Evolutionary conservation across 306 rosid species (phyloP).

Genomic region (Pterocarpus santalinus): DNA sequence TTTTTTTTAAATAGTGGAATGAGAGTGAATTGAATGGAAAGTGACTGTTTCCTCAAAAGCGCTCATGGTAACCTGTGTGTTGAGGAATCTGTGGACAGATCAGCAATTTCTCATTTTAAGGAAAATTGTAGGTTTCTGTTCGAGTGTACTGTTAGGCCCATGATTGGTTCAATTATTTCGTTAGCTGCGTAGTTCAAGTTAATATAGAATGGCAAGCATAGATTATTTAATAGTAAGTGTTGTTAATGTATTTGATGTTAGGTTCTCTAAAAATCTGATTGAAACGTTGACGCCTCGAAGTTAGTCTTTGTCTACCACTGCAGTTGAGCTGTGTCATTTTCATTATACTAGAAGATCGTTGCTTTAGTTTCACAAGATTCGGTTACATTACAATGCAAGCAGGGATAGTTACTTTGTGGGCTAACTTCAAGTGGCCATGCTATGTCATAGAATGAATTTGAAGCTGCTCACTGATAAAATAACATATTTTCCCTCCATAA

Average conservation of each 20-base stretch:
- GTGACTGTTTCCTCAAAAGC: neutral
- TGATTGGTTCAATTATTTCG: neutral
- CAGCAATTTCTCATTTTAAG: neutral
- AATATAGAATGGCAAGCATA: neutral
- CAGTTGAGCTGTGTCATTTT: slow-evolving; percentile 4
- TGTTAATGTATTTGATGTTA: slow-evolving; percentile 7
- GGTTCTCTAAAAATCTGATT: slow-evolving; percentile 10
- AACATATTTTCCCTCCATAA: neutral
- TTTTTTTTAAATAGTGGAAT: neutral
- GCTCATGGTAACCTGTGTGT: neutral
- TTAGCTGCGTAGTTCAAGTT: slow-evolving; percentile 16
- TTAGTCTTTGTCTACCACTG: neutral
- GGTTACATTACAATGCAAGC: slow-evolving; percentile 2
- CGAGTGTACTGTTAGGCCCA: neutral
- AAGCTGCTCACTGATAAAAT: neutral
- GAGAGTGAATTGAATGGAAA: slow-evolving; percentile 17
- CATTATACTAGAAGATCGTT: neutral
- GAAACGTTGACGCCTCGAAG: neutral
- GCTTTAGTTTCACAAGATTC: slow-evolving; percentile 8
- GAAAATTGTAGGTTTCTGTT: neutral
- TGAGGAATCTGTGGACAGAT: slow-evolving; percentile 7
- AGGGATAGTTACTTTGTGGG: slow-evolving; percentile 2
- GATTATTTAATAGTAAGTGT: neutral
- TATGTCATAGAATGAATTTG: neutral
- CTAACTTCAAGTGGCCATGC: slow-evolving; percentile 3